Evolutionary conservation across 768 basidiomycete genomes (phyloP).

Genomic region (Tricholoma hemisulphureum): DNA sequence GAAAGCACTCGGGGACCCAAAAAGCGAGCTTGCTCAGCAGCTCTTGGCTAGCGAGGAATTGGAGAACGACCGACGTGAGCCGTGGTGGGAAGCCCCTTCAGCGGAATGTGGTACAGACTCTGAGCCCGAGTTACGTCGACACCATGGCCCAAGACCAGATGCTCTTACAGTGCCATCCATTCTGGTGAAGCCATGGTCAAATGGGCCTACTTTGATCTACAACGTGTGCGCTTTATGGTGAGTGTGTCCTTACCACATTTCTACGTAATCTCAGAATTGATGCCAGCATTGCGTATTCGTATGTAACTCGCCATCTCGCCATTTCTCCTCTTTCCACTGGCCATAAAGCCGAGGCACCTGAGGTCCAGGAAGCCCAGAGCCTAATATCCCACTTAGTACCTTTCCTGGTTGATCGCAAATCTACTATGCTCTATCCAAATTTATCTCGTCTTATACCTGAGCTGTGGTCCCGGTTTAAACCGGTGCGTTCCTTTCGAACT

Average conservation of each 20-base stretch:
- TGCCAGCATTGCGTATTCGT: slow-evolving; percentile 66
- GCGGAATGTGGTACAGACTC: slow-evolving; percentile 8
- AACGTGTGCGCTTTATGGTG: slow-evolving; percentile 71
- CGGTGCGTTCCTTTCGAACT: slow-evolving; percentile 31
- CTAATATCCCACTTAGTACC: slow-evolving; percentile 56
- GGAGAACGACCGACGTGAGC: slow-evolving; percentile 44
- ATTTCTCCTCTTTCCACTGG: slow-evolving; percentile 52
- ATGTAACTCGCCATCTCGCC: slow-evolving; percentile 59
- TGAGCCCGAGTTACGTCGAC: slow-evolving; percentile 4
- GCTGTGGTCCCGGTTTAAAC: slow-evolving; percentile 61
- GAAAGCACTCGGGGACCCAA: slow-evolving; percentile 56
- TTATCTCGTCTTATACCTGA: slow-evolving; percentile 56
- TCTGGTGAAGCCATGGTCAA: slow-evolving; percentile 39
- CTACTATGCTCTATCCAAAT: slow-evolving; percentile 50
- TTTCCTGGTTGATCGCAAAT: slow-evolving; percentile 61
- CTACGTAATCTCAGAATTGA: slow-evolving; percentile 4
- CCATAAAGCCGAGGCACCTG: slow-evolving; percentile 39
- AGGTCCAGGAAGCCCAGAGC: slow-evolving; percentile 44
- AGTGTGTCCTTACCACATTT: slow-evolving; percentile 24
- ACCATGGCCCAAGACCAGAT: slow-evolving; percentile 40
- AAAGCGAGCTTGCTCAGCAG: slow-evolving; percentile 56
- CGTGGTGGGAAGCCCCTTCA: slow-evolving; percentile 71
- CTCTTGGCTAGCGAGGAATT: slow-evolving; percentile 60
- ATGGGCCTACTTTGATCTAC: slow-evolving; percentile 51
- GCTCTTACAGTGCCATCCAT: slow-evolving; percentile 46